Evolutionary conservation across 2,329 filamentous ascomycete genomes (phyloP).

Genomic region (Aspergillus luchuensis): DNA sequence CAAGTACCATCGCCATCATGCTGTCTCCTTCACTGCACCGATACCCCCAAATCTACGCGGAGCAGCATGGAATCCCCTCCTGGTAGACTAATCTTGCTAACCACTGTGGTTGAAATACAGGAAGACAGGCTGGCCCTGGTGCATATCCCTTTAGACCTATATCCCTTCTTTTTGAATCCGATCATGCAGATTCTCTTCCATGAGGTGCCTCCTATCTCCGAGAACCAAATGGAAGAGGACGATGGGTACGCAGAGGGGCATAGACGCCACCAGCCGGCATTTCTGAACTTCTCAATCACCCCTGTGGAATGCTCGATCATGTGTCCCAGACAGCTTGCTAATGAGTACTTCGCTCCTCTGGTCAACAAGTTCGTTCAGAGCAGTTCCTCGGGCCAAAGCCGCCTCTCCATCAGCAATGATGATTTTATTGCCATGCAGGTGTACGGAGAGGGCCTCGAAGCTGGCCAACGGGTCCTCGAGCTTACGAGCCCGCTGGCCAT

Average conservation of each 20-base stretch:
- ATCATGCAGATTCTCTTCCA: slow-evolving; percentile 85
- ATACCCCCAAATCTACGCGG: background rate
- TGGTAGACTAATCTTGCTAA: slow-evolving; percentile 20
- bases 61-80: slow-evolving; percentile 3
- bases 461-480: slow-evolving; percentile 87
- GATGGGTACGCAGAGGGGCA: slow-evolving; percentile 24
- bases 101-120: slow-evolving; percentile 50
- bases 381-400: slow-evolving; percentile 42
- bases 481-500: slow-evolving; percentile 87
- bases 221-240: slow-evolving; percentile 46
- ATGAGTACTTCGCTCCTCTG: slow-evolving; percentile 72
- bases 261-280: slow-evolving; percentile 66
- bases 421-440: slow-evolving; percentile 88
- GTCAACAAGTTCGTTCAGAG: slow-evolving; percentile 62
- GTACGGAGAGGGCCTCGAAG: slow-evolving; percentile 85
- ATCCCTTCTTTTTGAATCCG: slow-evolving; percentile 77
- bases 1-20: background rate
- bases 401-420: slow-evolving; percentile 75
- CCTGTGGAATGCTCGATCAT: slow-evolving; percentile 91
- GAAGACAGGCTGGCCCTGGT: slow-evolving; percentile 85
- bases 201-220: slow-evolving; percentile 39
- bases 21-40: background rate
- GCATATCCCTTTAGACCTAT: slow-evolving; percentile 79
- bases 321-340: slow-evolving; percentile 74
- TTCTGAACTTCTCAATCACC: slow-evolving; percentile 91